Evolutionary conservation across 345 rosid species (phyloP).

Genomic region (Chamaenerion angustifolium): DNA sequence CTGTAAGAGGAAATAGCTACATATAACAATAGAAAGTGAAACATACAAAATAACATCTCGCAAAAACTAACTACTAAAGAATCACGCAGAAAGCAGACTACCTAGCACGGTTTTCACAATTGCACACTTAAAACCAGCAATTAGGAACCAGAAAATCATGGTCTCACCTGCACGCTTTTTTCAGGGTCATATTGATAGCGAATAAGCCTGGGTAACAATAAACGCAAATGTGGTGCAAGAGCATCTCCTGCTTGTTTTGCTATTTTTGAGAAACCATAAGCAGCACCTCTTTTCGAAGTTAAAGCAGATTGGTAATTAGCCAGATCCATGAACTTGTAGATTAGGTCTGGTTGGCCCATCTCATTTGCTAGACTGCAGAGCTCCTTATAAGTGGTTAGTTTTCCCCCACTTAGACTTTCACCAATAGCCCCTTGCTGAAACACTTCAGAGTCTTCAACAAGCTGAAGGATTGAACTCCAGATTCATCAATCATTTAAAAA

Average conservation of each 20-base stretch:
- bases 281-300: slow-evolving; percentile 91
- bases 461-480: slow-evolving; percentile 20
- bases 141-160: not conserved
- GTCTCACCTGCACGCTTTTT: slow-evolving; percentile 80
- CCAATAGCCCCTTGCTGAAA: slow-evolving; percentile 90
- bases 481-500: not conserved
- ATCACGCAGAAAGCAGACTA: not conserved
- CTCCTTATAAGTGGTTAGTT: slow-evolving; percentile 90
- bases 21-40: slow-evolving; percentile 12
- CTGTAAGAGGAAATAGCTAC: slow-evolving; percentile 17
- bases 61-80: not conserved
- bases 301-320: slow-evolving; percentile 90
- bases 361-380: slow-evolving; percentile 93
- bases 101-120: not conserved
- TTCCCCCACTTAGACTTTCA: slow-evolving; percentile 73
- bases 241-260: slow-evolving; percentile 99
- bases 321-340: slow-evolving; percentile 94
- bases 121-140: not conserved
- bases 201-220: slow-evolving; percentile 78
- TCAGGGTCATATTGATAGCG: slow-evolving; percentile 97
- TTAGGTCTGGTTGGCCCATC: slow-evolving; percentile 97
- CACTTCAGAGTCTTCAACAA: slow-evolving; percentile 81
- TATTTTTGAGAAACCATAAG: slow-evolving; percentile 92
- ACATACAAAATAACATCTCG: not conserved
- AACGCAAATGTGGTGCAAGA: slow-evolving; percentile 65